Base-by-base conservation (phyloP, 352 stramenopile species). In the Phytophthora hybrid region DNA sequence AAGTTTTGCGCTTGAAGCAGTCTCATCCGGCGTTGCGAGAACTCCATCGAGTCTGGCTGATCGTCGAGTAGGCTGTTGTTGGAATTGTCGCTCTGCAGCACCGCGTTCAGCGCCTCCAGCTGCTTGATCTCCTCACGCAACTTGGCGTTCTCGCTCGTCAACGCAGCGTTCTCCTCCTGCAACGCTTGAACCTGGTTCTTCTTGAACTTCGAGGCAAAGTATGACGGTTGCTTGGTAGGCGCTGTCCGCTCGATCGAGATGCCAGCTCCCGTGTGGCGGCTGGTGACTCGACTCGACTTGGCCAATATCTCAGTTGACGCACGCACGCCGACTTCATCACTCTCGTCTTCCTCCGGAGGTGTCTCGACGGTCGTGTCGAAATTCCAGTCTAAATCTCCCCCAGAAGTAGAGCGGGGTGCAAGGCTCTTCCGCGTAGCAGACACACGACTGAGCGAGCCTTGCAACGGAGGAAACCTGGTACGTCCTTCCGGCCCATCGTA, bases 1-100 rank as follows among this genome's bases (percentile, higher is more conserved):
- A 90, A n/a, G 54, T 92, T 91, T 59, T 92, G 85, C 5, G 81
- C 76, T 60, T 88, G 77, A 1, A 90, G 39, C 5, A 89, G 54
- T 31, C 73, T 78, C 63, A 89, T 82, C 34, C 76, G 73, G 14
- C 69, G 65, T 16, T 66, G 34, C 16, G 81, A 65, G 63, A 84
- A 81, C 10, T 69, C 47, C 9, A 60, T 32, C 6, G 66, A 56
- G 8, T 65, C 44, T 1, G 66, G 46, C 16, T 59, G 41, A 4
- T 58, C 57, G 5, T 63, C 53, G 1, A 74, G 49, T 21, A 67
- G 14, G 3, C 19, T 63, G n/a, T 57, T 78, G 60, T 54, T 71
- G 11, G 46, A 70, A 26, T 82, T 81, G 4, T 73, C 69, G 8
- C 46, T 56, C 29, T 89, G 79, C 4, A 90, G 68, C 9, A 71